Evolutionary conservation across 768 basidiomycete genomes (phyloP).

Genomic region (Hemileccinum rubropunctum): DNA sequence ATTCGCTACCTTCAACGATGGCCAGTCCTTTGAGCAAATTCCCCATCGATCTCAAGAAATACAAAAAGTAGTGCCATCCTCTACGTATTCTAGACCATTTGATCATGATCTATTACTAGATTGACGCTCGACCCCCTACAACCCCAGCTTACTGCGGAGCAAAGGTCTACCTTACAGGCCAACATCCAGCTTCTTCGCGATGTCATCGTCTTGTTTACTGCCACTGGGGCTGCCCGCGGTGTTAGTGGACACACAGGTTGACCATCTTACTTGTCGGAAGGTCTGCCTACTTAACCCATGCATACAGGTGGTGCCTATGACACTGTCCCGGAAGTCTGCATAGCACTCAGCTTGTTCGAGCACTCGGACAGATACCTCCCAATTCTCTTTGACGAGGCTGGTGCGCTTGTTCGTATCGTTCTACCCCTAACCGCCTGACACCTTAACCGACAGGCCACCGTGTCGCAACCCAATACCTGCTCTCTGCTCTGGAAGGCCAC

Average conservation of each 20-base stretch:
- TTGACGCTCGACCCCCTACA: slow-evolving; percentile 71
- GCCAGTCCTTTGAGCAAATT: slow-evolving; percentile 46
- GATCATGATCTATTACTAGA: slow-evolving; percentile 36
- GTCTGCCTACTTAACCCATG: slow-evolving; percentile 14
- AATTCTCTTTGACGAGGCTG: slow-evolving; percentile 79
- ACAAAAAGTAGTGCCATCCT: slow-evolving; percentile 56
- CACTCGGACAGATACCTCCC: slow-evolving; percentile 59
- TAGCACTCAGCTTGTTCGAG: slow-evolving; percentile 73
- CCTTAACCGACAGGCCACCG: slow-evolving; percentile 57
- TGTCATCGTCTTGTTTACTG: slow-evolving; percentile 83
- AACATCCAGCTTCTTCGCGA: slow-evolving; percentile 85
- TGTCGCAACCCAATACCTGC: slow-evolving; percentile 86
- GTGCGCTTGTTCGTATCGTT: slow-evolving; percentile 37
- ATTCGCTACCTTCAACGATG: slow-evolving; percentile 32
- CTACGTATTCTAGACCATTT: background rate
- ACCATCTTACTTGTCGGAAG: background rate
- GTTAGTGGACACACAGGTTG: slow-evolving; percentile 83
- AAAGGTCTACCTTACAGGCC: slow-evolving; percentile 53
- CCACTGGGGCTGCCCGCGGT: slow-evolving; percentile 81
- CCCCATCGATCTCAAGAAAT: slow-evolving; percentile 76
- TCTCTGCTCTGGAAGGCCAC: slow-evolving; percentile 72
- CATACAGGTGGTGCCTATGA: slow-evolving; percentile 57
- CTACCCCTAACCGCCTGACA: background rate
- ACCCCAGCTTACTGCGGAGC: slow-evolving; percentile 57
- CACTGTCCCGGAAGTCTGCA: slow-evolving; percentile 83